A percentile compares a stretch with the other conserved stretches of the same genome.
These are phyloP conservation scores for Spirogloea muscicola DNA, from an alignment of 139 green algal genomes.

Conservation along the genomic window DNA sequence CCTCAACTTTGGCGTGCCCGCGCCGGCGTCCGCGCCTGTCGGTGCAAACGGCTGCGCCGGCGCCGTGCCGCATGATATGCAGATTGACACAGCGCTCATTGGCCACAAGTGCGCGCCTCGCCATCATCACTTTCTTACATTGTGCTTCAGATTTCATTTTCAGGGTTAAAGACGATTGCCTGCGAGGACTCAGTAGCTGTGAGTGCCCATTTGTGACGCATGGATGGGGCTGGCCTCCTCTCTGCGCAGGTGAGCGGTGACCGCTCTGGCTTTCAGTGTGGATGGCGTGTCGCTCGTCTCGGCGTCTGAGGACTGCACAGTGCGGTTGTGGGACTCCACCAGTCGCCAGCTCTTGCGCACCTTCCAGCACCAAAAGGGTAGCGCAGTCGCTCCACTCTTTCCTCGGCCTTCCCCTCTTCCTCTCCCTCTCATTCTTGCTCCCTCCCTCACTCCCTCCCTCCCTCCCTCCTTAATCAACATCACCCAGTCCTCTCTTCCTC, in stretches of 20 bases:
- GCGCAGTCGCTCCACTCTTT: no score
- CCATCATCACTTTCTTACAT: no score
- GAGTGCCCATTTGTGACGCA: no score
- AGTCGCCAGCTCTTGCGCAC: constrained; percentile 19
- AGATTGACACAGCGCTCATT: neutral
- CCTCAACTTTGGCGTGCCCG: constrained; percentile 56
- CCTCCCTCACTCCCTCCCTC: no score
- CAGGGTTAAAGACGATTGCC: no score
- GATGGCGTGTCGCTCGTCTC: constrained; percentile 36
- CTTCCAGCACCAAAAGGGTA: constrained; percentile 33
- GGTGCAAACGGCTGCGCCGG: neutral
- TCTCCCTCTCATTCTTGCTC: no score
- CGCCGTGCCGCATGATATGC: neutral
- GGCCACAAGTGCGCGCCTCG: constrained; percentile 7
- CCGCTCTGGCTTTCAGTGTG: constrained; percentile 33
- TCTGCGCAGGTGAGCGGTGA: constrained; percentile 38
- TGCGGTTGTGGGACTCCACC: constrained; percentile 36
- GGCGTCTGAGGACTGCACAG: constrained; percentile 44
- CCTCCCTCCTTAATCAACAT: no score
- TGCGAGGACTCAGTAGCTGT: no score
- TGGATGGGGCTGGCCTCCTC: no score
- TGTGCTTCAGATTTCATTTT: no score
- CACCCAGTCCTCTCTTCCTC: neutral
- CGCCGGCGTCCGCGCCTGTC: neutral
- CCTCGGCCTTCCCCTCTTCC: no score